phyloP scores from a whole-genome alignment of 192 early-diverging fungal species.

The Umbelopsis vinacea region DNA sequence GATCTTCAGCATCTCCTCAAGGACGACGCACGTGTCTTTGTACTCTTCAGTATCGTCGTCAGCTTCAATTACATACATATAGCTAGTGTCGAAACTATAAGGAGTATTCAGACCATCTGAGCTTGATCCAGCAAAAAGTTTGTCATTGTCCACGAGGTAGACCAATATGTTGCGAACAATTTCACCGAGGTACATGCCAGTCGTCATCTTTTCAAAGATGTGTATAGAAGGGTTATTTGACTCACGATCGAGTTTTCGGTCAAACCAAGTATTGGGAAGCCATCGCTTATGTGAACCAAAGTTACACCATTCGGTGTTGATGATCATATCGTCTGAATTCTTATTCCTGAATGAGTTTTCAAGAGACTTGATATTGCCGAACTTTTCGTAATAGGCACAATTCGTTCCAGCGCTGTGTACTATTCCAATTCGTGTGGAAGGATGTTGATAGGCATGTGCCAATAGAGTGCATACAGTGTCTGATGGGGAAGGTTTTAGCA shows the following conservation, averaged over 20 bases:
- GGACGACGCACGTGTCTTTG: constrained; percentile 61
- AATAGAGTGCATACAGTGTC: constrained; percentile 92
- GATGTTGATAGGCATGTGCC: constrained; percentile 79
- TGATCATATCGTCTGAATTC: constrained; percentile 70
- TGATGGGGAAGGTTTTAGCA: constrained; percentile 52
- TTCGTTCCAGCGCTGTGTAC: constrained; percentile 94
- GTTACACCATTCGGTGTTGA: constrained; percentile 96
- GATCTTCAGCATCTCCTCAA: constrained; percentile 73
- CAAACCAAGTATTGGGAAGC: constrained; percentile 81
- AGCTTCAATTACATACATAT: constrained; percentile 72
- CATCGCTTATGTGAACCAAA: constrained; percentile 71
- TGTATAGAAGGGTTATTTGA: constrained; percentile 80
- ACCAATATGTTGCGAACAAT: constrained; percentile 75
- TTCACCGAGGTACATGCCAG: constrained; percentile 92
- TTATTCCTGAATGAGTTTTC: constrained; percentile 15
- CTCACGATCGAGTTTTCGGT: constrained; percentile 78
- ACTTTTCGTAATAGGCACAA: constrained; percentile 71
- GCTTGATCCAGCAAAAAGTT: constrained; percentile 73
- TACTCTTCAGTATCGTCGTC: constrained; percentile 71
- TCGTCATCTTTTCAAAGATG: constrained; percentile 92
- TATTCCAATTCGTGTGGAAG: constrained; percentile 79
- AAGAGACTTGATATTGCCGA: constrained; percentile 58
- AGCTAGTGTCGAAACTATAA: constrained; percentile 74
- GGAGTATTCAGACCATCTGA: constrained; percentile 59
- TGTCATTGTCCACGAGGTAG: constrained; percentile 75